Evolutionary conservation across 1,284 basidiomycete species (phyloP).

Genomic region (Athelia sp.): DNA sequence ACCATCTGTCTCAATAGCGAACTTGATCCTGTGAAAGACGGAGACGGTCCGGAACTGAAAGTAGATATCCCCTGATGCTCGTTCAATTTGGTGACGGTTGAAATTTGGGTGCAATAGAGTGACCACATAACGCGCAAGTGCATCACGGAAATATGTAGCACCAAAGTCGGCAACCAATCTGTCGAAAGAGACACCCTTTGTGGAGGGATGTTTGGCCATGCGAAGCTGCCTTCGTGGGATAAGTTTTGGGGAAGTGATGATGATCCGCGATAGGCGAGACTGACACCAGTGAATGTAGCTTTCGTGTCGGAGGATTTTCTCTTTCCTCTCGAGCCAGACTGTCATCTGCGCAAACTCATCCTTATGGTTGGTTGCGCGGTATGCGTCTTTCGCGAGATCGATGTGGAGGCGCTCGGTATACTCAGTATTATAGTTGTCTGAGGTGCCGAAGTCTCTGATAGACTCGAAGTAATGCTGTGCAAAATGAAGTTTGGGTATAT

Average conservation of each 20-base stretch:
- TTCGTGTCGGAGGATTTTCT: slow-evolving; percentile 17
- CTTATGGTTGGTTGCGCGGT: slow-evolving; percentile 23
- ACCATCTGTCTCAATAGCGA: slow-evolving; percentile 7
- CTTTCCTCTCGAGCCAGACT: slow-evolving; percentile 23
- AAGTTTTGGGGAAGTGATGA: slow-evolving; percentile 3
- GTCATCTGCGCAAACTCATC: slow-evolving; percentile 29
- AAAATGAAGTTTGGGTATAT: slow-evolving; percentile 28
- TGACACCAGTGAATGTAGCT: slow-evolving; percentile 10
- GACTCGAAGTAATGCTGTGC: slow-evolving; percentile 19
- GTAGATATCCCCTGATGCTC: slow-evolving; percentile 7
- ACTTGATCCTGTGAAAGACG: slow-evolving; percentile 21
- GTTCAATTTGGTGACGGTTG: slow-evolving; percentile 10
- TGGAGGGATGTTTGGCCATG: slow-evolving; percentile 10
- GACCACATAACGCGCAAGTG: slow-evolving; percentile 12
- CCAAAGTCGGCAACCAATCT: slow-evolving; percentile 2
- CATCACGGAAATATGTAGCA: slow-evolving; percentile 9
- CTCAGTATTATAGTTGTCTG: slow-evolving; percentile 27
- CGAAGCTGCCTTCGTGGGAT: slow-evolving; percentile 3
- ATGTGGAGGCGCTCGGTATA: slow-evolving; percentile 26
- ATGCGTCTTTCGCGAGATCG: slow-evolving; percentile 27
- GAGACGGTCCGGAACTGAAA: slow-evolving; percentile 16
- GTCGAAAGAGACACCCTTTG: slow-evolving; percentile 6
- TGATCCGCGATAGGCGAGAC: background rate
- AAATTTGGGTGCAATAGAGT: slow-evolving; percentile 10
- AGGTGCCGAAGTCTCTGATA: slow-evolving; percentile 19